Base-by-base conservation (phyloP, 2,329 filamentous ascomycete genomes). In the Trichoderma koningiopsis region DNA sequence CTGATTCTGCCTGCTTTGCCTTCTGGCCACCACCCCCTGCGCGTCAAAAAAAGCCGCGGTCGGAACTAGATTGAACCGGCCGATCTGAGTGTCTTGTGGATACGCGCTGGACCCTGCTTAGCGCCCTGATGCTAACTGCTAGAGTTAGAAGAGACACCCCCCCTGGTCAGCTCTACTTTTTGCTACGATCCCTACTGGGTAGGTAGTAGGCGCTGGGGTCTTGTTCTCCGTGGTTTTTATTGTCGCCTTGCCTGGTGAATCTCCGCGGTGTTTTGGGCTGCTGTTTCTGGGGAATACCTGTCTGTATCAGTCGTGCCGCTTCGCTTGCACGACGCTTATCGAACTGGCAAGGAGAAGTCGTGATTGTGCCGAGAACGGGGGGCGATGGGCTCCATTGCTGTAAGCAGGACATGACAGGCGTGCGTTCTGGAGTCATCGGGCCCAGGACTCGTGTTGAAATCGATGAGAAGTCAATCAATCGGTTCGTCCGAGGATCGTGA, bases 1-100 rank as follows among this genome's bases (percentile, higher is more conserved):
- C 22, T 49, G 47, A 24, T 49, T 49, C 47, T 24, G 47, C 43
- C 43, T 49, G 40, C 40, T 35, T 19, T 19, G 40, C 16, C 14
- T 19, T 43, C 37, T 43, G 40, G 40, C 40, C 40, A 43, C 43
- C 43, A 49, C 61, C 61, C 61, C 61, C 61, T 64, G 62, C 63
- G 61, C 63, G 37, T 29, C 63, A 67, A 58, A 67, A 64, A 67
- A 67, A 67, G 55, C 63, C 63, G 63, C 63, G 55, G 63, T 67
- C 63, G 63, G 63, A 35, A 67, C 63, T 67, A 67, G 63, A 67
- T 52, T 67, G 63, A 67, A 67, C 63, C 55, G 63, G 63, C 63
- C 63, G 63, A 67, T 67, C 63, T 67, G 63, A 67, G 56, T 22
- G 31, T n/a, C 27, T 3, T 22, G 55, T 58, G 55, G 55, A 58